phyloP scores from a whole-genome alignment of 2,329 filamentous ascomycete genomes.

The Chalaropsis thielavioides region DNA sequence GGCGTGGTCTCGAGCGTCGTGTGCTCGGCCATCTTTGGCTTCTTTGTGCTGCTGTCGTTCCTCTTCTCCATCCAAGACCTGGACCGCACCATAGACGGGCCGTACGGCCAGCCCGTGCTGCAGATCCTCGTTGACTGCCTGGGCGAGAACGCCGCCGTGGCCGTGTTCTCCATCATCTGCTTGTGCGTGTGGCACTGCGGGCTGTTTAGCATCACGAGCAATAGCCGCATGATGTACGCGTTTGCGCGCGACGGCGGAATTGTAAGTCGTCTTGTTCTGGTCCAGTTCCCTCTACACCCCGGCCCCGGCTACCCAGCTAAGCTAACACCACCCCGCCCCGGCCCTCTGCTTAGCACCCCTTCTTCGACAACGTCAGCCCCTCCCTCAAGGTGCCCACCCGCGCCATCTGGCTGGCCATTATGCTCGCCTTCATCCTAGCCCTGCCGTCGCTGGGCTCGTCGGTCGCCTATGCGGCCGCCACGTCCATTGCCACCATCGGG shows the following conservation, averaged over 20 bases:
- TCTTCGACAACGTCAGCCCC: conserved; percentile 39
- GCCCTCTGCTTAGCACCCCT: conserved; percentile 26
- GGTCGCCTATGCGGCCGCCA: conserved; percentile 44
- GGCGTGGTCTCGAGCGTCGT: conserved; percentile 43
- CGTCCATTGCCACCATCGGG: conserved; percentile 44
- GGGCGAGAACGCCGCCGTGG: conserved; percentile 40
- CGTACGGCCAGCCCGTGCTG: conserved; percentile 38
- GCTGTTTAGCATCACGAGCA: conserved; percentile 42
- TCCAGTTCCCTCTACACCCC: too few species aligned
- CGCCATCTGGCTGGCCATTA: conserved; percentile 41
- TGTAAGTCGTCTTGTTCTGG: conserved; percentile 20
- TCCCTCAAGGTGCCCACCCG: conserved; percentile 36
- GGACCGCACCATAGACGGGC: conserved; percentile 30
- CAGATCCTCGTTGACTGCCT: conserved; percentile 45
- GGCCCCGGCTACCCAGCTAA: too few species aligned
- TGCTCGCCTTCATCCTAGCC: conserved; percentile 39
- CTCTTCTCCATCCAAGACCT: conserved; percentile 47
- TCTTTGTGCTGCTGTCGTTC: conserved; percentile 42
- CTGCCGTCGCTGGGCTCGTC: conserved; percentile 39
- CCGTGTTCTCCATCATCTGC: conserved; percentile 40
- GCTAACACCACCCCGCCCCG: not conserved
- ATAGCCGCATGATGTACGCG: conserved; percentile 46
- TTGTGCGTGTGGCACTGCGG: conserved; percentile 48
- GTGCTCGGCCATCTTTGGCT: conserved; percentile 42
- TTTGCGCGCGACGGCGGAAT: conserved; percentile 43